A percentile compares a stretch with the other conserved stretches of the same genome.
Conservation (phyloP, 352 stramenopile genomes). For the Plasmopara viticola region DNA sequence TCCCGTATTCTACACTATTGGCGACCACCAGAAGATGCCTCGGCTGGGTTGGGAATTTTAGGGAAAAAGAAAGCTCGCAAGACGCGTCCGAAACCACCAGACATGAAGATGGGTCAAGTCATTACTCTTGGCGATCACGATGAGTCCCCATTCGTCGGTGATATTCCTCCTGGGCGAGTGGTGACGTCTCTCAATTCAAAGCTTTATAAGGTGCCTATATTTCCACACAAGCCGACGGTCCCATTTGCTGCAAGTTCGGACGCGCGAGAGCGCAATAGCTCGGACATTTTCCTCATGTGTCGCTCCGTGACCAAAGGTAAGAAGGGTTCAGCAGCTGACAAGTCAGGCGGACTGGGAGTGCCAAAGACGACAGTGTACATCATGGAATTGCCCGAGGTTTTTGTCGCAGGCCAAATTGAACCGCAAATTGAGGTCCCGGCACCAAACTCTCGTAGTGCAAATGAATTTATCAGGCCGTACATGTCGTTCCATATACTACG, state of each 20-base stretch:
- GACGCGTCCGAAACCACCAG: constrained; percentile 53
- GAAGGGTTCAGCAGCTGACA: constrained; percentile 30
- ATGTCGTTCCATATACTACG: constrained; percentile 84
- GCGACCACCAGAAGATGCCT: constrained; percentile 54
- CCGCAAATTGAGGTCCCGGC: constrained; percentile 78
- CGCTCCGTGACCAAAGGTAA: constrained; percentile 71
- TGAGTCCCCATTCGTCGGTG: constrained; percentile 75
- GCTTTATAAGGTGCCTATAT: constrained; percentile 80
- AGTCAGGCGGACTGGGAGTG: constrained; percentile 27
- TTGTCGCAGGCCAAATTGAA: constrained; percentile 72
- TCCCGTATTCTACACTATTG: constrained; percentile 82
- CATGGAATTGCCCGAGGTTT: constrained; percentile 73
- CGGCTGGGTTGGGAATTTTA: constrained; percentile 29
- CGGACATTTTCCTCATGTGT: constrained; percentile 69
- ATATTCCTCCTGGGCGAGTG: constrained; percentile 65
- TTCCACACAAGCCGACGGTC: constrained; percentile 52
- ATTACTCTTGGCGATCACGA: constrained; percentile 76
- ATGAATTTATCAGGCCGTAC: constrained; percentile 83
- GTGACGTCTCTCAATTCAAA: constrained; percentile 81
- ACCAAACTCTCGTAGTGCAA: constrained; percentile 70
- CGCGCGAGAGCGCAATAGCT: constrained; percentile 32
- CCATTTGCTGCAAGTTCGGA: constrained; percentile 42
- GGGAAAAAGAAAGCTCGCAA: constrained; percentile 78
- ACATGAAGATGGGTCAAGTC: constrained; percentile 78
- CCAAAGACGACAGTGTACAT: constrained; percentile 67